Conservation (phyloP, 164 flowering plant species). For the Hamamelis virginiana region DNA sequence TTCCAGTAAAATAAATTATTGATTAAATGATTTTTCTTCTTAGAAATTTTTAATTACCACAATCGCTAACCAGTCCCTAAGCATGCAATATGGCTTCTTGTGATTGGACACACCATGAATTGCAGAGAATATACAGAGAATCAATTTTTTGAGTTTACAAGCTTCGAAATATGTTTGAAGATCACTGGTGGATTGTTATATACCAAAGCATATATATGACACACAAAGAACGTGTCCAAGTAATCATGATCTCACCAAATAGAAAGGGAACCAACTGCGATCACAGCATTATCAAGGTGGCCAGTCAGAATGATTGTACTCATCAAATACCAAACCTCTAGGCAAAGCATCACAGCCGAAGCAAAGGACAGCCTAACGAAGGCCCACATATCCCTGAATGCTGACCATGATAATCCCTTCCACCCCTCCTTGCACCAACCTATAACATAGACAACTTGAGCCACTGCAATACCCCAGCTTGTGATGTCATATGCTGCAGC, state of each 20-base stretch:
- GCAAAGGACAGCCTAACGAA: conserved; percentile 63
- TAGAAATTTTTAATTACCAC: no score
- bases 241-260: conserved; percentile 37
- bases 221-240: neutral
- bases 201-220: no score
- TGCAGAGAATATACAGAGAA: no score
- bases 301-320: conserved; percentile 63
- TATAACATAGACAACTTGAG: conserved; percentile 45
- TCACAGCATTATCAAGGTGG: conserved; percentile 59
- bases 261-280: conserved; percentile 56
- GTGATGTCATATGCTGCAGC: conserved; percentile 48
- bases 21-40: no score
- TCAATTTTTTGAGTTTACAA: no score
- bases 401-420: conserved; percentile 50
- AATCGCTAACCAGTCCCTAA: no score
- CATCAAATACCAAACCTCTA: conserved; percentile 87
- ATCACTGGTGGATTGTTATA: no score
- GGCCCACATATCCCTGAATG: conserved; percentile 52
- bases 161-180: no score
- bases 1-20: no score
- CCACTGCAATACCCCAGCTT: conserved; percentile 33
- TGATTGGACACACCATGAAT: no score
- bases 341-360: conserved; percentile 79
- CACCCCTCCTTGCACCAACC: conserved; percentile 59
- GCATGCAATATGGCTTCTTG: no score